phyloP scores from a whole-genome alignment of 495 filamentous ascomycete genomes.

The Penicillium diatomitis region DNA sequence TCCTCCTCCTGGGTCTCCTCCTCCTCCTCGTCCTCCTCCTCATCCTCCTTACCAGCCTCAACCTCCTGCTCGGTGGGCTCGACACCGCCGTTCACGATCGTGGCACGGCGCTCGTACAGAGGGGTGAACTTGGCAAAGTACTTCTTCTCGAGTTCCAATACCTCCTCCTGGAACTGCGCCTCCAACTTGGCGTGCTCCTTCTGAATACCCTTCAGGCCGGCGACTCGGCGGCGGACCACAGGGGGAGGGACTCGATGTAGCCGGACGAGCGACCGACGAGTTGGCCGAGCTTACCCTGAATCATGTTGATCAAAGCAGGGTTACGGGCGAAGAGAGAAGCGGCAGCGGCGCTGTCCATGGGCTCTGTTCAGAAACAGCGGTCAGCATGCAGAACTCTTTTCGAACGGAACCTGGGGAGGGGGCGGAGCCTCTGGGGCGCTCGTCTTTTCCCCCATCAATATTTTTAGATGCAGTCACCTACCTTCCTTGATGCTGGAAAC shows the following conservation, averaged over 20 bases:
- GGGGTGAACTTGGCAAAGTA: slow-evolving; percentile 98
- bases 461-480: slow-evolving; percentile 32
- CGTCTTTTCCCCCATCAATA: too few relatives aligned
- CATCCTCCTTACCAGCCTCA: slow-evolving; percentile 72
- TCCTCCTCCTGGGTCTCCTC: slow-evolving; percentile 45
- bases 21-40: slow-evolving; percentile 58
- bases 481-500: slow-evolving; percentile 97
- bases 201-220: slow-evolving; percentile 93
- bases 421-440: background rate
- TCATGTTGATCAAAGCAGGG: slow-evolving; percentile 87
- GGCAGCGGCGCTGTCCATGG: slow-evolving; percentile 75
- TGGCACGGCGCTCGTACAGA: slow-evolving; percentile 88
- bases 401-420: slow-evolving; percentile 6
- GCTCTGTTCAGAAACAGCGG: slow-evolving; percentile 49
- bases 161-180: slow-evolving; percentile 95
- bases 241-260: slow-evolving; percentile 94
- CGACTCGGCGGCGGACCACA: slow-evolving; percentile 82
- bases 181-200: slow-evolving; percentile 98
- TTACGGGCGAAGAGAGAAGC: slow-evolving; percentile 91
- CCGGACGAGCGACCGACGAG: slow-evolving; percentile 94
- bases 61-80: slow-evolving; percentile 86
- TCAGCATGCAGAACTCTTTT: slow-evolving; percentile 1
- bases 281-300: slow-evolving; percentile 87
- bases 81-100: slow-evolving; percentile 78
- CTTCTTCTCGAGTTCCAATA: slow-evolving; percentile 96